A percentile compares a stretch with the other conserved stretches of the same genome.
Evolutionary conservation across 1,284 basidiomycete genomes (phyloP).

Genomic region (Tranzscheliella williamsii): DNA sequence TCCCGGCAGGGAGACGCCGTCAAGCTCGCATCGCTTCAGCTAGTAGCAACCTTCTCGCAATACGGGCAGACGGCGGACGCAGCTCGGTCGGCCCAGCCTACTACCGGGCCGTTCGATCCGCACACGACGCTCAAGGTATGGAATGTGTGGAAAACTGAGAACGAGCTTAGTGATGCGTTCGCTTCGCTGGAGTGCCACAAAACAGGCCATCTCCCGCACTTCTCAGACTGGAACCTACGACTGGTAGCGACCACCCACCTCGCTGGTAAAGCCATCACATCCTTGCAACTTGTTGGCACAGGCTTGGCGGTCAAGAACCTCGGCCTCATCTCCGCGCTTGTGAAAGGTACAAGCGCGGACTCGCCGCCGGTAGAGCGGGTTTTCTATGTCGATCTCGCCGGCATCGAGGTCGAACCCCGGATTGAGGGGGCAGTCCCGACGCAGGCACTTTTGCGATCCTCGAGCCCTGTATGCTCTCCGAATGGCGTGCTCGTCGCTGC

Average conservation of each 20-base stretch:
- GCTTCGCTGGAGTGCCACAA: conserved; percentile 34
- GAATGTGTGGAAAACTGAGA: conserved; percentile 16
- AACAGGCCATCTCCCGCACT: conserved; percentile 16
- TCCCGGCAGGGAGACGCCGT: not conserved
- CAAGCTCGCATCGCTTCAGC: conserved; percentile 5
- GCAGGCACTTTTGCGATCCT: conserved; percentile 13
- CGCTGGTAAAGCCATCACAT: conserved; percentile 15
- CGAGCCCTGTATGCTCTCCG: conserved; percentile 14
- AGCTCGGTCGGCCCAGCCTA: too few species aligned
- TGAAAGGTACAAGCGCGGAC: not conserved
- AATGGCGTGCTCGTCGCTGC: conserved; percentile 26
- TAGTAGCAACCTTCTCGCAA: conserved; percentile 14
- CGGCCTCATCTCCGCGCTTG: conserved; percentile 8
- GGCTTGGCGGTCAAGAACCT: conserved; percentile 6
- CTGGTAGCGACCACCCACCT: conserved; percentile 9
- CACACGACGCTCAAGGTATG: conserved; percentile 24
- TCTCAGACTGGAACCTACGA: conserved; percentile 26
- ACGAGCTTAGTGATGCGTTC: conserved; percentile 36
- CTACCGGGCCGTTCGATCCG: too few species aligned
- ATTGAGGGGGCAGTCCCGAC: conserved; percentile 1
- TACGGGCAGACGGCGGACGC: too few species aligned
- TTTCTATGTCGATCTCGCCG: conserved; percentile 11
- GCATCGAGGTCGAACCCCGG: not conserved
- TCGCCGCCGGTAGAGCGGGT: conserved; percentile 15
- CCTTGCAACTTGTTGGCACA: conserved; percentile 7